Percentiles rank a stretch among this genome's conserved stretches.
phyloP scores from a whole-genome alignment of 495 filamentous ascomycete species.

The Aspergillus sclerotiicarbonarius region DNA sequence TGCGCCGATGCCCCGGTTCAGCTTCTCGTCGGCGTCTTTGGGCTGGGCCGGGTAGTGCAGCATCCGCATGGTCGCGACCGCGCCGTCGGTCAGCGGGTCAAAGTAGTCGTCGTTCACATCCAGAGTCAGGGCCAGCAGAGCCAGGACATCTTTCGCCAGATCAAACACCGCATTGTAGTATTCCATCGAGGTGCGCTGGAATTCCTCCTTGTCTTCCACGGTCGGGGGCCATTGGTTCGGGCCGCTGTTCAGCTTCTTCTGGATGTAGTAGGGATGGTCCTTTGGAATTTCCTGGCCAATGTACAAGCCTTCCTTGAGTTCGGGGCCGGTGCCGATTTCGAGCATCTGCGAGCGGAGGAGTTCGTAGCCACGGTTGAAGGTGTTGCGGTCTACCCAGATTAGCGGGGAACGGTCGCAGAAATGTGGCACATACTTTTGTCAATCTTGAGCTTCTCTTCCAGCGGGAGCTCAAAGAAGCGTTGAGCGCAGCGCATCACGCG shows the following conservation, averaged over 20 bases:
- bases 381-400: conserved; percentile 26
- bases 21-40: conserved; percentile 39
- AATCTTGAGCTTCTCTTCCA: conserved; percentile 51
- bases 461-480: conserved; percentile 49
- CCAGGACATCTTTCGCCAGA: conserved; percentile 32
- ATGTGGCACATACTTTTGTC: conserved; percentile 31
- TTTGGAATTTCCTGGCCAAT: conserved; percentile 45
- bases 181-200: conserved; percentile 45
- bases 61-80: conserved; percentile 44
- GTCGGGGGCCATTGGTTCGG: conserved; percentile 51
- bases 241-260: conserved; percentile 37
- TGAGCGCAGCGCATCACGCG: conserved; percentile 38
- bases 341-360: conserved; percentile 48
- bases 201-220: conserved; percentile 40
- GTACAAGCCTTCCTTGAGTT: conserved; percentile 53
- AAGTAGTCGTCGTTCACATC: conserved; percentile 35
- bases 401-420: neutral
- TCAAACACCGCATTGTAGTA: conserved; percentile 44
- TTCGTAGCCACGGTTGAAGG: conserved; percentile 51
- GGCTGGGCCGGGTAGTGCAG: conserved; percentile 43
- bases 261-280: conserved; percentile 37
- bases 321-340: conserved; percentile 44
- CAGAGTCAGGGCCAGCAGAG: conserved; percentile 29
- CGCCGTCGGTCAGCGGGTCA: conserved; percentile 28
- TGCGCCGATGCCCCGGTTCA: conserved; percentile 44